phyloP scores from a whole-genome alignment of 1,284 basidiomycete species.

The Trichosporon sp. region DNA sequence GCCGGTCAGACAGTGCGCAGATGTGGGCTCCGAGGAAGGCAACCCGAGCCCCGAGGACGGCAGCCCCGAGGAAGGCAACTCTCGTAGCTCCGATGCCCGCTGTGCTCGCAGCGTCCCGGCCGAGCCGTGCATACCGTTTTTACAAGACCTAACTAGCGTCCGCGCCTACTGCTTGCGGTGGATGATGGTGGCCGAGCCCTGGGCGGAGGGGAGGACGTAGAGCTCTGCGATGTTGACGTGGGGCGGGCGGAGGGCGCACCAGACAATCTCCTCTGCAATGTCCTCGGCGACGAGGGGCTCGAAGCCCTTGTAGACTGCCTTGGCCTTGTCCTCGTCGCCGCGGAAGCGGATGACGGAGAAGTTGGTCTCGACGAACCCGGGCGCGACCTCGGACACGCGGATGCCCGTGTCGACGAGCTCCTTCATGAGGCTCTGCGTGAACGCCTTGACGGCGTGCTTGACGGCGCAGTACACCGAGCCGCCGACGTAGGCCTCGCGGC shows the following conservation, averaged over 20 bases:
- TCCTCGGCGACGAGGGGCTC: constrained; percentile 71
- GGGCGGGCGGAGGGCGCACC: constrained; percentile 79
- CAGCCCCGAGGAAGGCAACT: too few species aligned
- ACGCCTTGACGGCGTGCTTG: constrained; percentile 69
- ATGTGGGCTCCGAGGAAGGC: not conserved
- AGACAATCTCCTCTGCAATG: constrained; percentile 93
- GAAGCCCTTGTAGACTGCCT: constrained; percentile 78
- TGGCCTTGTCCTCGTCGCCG: constrained; percentile 69
- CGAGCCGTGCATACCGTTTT: not conserved
- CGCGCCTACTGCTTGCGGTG: constrained; percentile 19
- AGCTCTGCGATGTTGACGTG: constrained; percentile 82
- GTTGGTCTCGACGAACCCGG: constrained; percentile 55
- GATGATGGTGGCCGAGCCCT: constrained; percentile 24
- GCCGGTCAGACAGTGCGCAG: not conserved
- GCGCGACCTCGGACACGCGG: constrained; percentile 81
- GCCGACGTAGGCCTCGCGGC: constrained; percentile 82
- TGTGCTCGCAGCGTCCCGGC: too few species aligned
- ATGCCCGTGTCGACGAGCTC: constrained; percentile 82
- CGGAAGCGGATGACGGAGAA: constrained; percentile 80
- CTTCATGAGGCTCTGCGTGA: constrained; percentile 71
- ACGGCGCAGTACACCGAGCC: constrained; percentile 56
- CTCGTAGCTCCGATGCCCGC: too few species aligned
- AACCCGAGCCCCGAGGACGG: not conserved
- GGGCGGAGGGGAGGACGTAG: constrained; percentile 35
- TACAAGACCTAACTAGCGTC: not conserved